A percentile compares a stretch with the other conserved stretches of the same genome.
Conservation (phyloP, 176 grass and related monocot genomes). For the Eragrostis curvula region DNA sequence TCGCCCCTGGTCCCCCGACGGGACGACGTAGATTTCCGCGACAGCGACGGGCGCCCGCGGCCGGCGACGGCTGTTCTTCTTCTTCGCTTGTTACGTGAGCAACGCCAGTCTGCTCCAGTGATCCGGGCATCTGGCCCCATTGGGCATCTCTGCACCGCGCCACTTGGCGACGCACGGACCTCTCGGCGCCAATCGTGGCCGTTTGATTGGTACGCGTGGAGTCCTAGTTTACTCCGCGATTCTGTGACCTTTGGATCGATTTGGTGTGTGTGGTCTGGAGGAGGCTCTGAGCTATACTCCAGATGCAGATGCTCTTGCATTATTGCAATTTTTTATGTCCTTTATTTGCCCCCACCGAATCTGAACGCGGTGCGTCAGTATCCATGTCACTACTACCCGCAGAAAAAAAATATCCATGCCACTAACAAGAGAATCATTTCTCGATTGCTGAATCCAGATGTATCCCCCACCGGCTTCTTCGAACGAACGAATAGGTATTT, state of each 20-base stretch:
- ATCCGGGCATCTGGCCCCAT: neutral
- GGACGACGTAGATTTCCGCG: neutral
- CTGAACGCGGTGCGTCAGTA: neutral
- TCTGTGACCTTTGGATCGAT: conserved; percentile 8
- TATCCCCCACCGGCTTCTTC: neutral
- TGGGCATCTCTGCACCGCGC: neutral
- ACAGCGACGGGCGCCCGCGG: conserved; percentile 30
- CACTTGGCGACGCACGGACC: neutral
- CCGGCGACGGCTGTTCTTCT: neutral
- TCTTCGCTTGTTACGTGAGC: neutral
- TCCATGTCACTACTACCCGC: neutral
- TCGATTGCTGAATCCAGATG: neutral
- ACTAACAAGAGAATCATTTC: neutral
- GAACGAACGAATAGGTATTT: neutral
- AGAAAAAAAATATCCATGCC: no score
- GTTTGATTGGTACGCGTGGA: neutral
- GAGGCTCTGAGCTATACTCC: neutral
- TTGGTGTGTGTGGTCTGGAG: neutral
- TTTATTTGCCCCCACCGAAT: neutral
- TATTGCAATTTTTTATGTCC: neutral
- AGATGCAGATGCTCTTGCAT: neutral
- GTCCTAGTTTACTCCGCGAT: neutral
- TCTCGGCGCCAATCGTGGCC: no score
- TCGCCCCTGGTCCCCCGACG: neutral
- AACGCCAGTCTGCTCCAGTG: neutral